Base-by-base conservation (phyloP, 768 basidiomycete species). In the Amanita thiersii region DNA sequence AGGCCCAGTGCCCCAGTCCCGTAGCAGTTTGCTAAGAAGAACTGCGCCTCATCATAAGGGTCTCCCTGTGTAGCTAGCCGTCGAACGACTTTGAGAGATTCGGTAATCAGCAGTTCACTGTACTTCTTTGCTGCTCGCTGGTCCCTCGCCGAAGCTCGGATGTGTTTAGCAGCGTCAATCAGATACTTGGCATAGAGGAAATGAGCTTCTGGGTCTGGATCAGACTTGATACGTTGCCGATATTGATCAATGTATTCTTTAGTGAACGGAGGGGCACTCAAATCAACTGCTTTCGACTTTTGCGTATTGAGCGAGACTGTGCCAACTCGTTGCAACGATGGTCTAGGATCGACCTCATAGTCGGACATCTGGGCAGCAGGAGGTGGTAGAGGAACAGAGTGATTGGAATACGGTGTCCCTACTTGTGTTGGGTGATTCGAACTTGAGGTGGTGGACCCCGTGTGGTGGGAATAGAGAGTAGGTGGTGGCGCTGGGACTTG, bases 131-230 rank as follows among this genome's bases (percentile, higher is more conserved):
- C 89, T 12, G 80, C 72, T 19, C 88, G 81, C 56, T 86, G 81
- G 50, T 91, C 86, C 50, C 73, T 81, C 5, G 79, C 74, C 20
- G 75, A 70, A 7, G 71, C 64, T 12, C 88, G 79, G 48, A 97
- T 81, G 60, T 92, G 84, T 65, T 88, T 91, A 10, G 96, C 96
- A 21, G 96, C 96, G 54, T 98, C 96, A 57, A 99, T 92, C 45
- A 99, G 80, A 59, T 98, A 99, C 64, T 94, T 97, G n/a, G 93
- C 89, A 56, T 96, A 99, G 18, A 85, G 68, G 60, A 97, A 98
- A 58, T 98, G 96, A 18, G 93, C 89, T 60, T 98, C 96, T 1
- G 94, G 94, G 58, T 99, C 96, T 2, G 93, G 93, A 61, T 99
- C 96, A 20, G 79, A 84, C 62, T 98, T 98, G 66, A 99, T 96